These are phyloP conservation scores for Didymella pinodella DNA, from an alignment of 2,329 filamentous ascomycete genomes.

Conservation along the genomic window DNA sequence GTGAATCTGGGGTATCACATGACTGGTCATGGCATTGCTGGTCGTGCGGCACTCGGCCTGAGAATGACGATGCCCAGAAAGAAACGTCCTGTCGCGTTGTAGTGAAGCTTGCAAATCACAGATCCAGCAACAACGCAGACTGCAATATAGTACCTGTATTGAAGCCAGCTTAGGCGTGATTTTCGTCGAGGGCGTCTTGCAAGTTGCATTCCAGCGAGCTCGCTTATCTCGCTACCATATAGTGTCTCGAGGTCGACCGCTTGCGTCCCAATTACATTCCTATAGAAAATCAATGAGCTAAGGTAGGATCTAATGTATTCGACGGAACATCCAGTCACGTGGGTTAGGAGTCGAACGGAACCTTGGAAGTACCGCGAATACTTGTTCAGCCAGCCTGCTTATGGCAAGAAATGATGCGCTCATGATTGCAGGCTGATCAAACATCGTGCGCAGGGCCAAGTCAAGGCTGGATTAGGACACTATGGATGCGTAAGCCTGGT, in stretches of 20 bases:
- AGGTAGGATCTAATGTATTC: neutral
- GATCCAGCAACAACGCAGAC: neutral
- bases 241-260: neutral
- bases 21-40: constrained; percentile 9
- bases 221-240: constrained; percentile 6
- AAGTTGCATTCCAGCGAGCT: constrained; percentile 16
- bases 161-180: neutral
- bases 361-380: neutral
- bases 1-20: constrained; percentile 15
- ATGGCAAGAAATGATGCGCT: neutral
- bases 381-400: neutral
- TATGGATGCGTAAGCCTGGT: neutral
- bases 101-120: neutral
- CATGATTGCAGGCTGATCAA: neutral
- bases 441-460: neutral
- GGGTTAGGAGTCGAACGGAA: neutral
- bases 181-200: constrained; percentile 1
- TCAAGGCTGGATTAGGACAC: neutral
- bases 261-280: constrained; percentile 14
- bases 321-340: neutral
- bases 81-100: neutral
- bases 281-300: neutral
- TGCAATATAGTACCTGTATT: neutral
- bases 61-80: constrained; percentile 11
- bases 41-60: constrained; percentile 7